Base-by-base conservation (phyloP, 2,329 filamentous ascomycete genomes). In the Neonectria magnoliae region DNA sequence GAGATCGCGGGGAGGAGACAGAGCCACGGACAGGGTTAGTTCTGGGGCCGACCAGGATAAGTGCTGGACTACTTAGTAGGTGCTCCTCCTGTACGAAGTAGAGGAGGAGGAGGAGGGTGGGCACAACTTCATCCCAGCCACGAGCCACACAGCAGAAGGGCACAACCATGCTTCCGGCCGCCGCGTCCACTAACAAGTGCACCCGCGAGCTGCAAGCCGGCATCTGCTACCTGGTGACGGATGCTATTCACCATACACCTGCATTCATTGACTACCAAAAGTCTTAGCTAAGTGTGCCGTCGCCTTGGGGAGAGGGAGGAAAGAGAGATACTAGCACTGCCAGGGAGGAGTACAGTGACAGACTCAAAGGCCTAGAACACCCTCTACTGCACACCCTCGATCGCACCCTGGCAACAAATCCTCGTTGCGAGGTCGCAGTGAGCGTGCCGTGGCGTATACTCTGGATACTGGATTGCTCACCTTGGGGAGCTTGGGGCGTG, bases 1-100 rank as follows among this genome's bases (percentile, higher is more conserved):
- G 38, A 56, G 50, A 68, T 73, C 71, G 69, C 60, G 71, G 69
- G 64, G 71, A 67, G 69, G 62, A 61, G 71, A 70, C 66, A 71
- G 69, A 71, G 68, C 55, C 63, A 64, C 47, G n/a, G 47, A 51
- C 60, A 54, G 45, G 64, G 58, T 45, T 61, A 18, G 9, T 62
- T 60, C 52, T 60, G 42, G 51, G 48, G 55, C 41, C 53, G 64
- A 53, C 44, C 42, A 42, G 57, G 44, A 25, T 25, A 5, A 4
- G 14, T 38, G 14, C 14, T n/a, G 36, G 6, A 3, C 14, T n/a
- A n/a, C n/a, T n/a, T n/a, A n/a, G n/a, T n/a, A 38, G 22, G 44
- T 31, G 42, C 67, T 67, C 70, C 71, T 54, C 71, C 25, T 25
- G 25, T 25, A 25, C 25, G 25, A 25, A 25, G 71, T 65, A 71